Evolutionary conservation across 2,329 filamentous ascomycete genomes (phyloP), one percentile per base, ranked within the genome.

Genomic region (Phyllosticta ampelicida): DNA sequence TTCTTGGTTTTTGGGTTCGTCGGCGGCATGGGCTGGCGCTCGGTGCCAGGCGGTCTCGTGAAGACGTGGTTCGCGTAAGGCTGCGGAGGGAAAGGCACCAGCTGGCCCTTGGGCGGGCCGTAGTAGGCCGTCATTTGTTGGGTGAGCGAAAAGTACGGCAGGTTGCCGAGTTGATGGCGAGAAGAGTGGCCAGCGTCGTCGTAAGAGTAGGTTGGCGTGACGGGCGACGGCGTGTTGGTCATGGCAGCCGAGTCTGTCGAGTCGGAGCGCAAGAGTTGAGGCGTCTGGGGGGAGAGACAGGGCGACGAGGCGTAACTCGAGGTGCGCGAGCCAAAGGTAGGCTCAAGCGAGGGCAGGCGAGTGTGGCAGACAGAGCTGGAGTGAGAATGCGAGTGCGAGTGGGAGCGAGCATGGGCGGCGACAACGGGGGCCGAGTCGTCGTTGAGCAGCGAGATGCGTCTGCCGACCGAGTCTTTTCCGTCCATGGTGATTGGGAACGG

Each of bases 361-460:
- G 23, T 8, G 23, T 26, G 23, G 23, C 4, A 26, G 23, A 26
- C 4, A 26, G 23, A 26, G 8, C 4, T 4, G 23, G 3, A 8
- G 23, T 26, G 23, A 26, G 23, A 26, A 8, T 26, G 23, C 23
- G 23, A 26, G 23, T 26, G 3, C 8, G 23, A 26, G 23, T 26
- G 23, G 23, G 23, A 26, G 23, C 23, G 23, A 26, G 23, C 3
- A 26, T 26, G 23, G 3, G 23, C 23, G 61, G 63, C 61, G 59
- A 66, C 62, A 48, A 62, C 61, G 54, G 56, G 48, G 20, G 67
- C 65, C 57, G 67, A 64, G 59, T 67, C 67, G 67, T 77, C 75
- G 73, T 77, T 78, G 68, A 78, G 70, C 65, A 78, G 70, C 66
- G 75, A 78, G 67, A 78, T 75, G 66, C 71, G 75, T 66, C 75